Conservation (phyloP, 306 rosid genomes). For the Corylus avellana region DNA sequence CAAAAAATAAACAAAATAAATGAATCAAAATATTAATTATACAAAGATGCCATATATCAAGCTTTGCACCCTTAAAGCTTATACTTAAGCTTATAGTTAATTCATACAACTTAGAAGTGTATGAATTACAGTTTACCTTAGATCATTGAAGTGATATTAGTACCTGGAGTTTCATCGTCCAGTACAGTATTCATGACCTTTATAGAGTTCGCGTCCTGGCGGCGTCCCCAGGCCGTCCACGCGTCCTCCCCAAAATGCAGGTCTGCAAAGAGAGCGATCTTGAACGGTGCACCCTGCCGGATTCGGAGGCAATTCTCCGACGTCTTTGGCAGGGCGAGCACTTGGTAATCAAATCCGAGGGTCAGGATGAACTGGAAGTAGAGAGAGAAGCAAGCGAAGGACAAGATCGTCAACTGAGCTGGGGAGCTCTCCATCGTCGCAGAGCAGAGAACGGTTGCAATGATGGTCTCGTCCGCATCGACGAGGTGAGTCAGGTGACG, state of each 20-base stretch:
- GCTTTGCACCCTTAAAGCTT: neutral
- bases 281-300: slow-evolving; percentile 42
- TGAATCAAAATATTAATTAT: neutral
- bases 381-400: slow-evolving; percentile 9
- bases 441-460: neutral
- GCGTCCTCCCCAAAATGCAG: slow-evolving; percentile 78
- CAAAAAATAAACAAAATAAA: neutral
- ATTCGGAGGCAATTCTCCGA: slow-evolving; percentile 32
- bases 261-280: slow-evolving; percentile 69
- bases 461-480: neutral
- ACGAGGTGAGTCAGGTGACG: neutral
- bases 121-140: neutral
- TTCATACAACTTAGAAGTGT: too few species aligned
- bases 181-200: slow-evolving; percentile 58
- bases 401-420: neutral
- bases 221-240: slow-evolving; percentile 72
- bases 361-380: slow-evolving; percentile 20
- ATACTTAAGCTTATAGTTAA: too few species aligned
- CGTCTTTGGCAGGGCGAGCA: neutral
- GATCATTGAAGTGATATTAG: neutral
- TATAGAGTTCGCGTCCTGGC: slow-evolving; percentile 61
- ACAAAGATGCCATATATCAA: neutral
- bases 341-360: slow-evolving; percentile 26
- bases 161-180: slow-evolving; percentile 61
- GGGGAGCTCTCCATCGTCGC: slow-evolving; percentile 15